A percentile compares a stretch with the other conserved stretches of the same genome.
Conservation (phyloP, 2,329 filamentous ascomycete species). For the Emergomyces orientalis region DNA sequence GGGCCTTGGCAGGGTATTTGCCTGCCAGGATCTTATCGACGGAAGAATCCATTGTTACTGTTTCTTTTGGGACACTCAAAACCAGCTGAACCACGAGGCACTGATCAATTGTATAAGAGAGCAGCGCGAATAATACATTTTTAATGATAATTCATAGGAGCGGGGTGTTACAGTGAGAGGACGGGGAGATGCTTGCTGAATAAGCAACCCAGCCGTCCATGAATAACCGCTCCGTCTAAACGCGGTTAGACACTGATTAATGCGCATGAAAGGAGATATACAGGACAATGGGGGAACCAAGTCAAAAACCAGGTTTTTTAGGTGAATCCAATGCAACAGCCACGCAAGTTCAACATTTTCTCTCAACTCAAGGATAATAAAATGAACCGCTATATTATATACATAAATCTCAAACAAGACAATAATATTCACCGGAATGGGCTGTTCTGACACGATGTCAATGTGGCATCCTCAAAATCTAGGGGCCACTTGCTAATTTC, state of each 20-base stretch:
- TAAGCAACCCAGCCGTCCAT: background rate
- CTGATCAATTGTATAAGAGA: background rate
- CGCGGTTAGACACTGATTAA: background rate
- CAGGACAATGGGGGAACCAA: too few species aligned
- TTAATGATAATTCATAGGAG: background rate
- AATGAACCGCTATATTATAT: background rate
- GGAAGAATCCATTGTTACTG: constrained; percentile 17
- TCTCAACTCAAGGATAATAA: background rate
- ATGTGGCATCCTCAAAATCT: constrained; percentile 36
- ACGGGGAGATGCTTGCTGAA: background rate
- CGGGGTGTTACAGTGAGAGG: background rate
- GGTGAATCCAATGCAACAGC: background rate
- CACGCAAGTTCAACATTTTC: background rate
- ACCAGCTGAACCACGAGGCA: background rate
- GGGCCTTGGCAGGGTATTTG: constrained; percentile 74
- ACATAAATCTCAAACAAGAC: background rate
- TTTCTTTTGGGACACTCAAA: background rate
- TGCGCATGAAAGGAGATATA: too few species aligned
- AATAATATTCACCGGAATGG: constrained; percentile 13
- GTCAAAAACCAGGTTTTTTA: too few species aligned
- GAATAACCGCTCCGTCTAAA: background rate
- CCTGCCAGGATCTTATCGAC: constrained; percentile 40
- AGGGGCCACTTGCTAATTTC: constrained; percentile 37
- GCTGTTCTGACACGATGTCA: constrained; percentile 21
- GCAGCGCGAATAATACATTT: background rate